A percentile compares a stretch with the other conserved stretches of the same genome.
Conservation (phyloP, 129 eudicot species). For the Silybum marianum region DNA sequence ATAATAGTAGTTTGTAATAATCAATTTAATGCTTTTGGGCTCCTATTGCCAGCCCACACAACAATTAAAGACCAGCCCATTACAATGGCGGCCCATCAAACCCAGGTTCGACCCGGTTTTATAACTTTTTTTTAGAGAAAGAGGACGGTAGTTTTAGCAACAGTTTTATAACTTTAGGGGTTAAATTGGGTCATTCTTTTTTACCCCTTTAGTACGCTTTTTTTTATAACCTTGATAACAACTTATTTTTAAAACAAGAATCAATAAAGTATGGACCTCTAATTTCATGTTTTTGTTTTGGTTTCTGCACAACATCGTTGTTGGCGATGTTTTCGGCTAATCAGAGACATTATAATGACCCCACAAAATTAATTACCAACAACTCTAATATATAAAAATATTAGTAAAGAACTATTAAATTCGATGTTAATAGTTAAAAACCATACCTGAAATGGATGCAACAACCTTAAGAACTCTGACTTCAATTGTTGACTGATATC, state of each 20-base stretch:
- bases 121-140: too few species aligned
- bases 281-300: neutral
- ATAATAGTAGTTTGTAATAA: too few species aligned
- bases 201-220: neutral
- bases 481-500: neutral
- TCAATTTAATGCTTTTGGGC: neutral
- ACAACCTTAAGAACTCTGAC: neutral
- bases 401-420: too few species aligned
- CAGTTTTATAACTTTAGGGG: neutral
- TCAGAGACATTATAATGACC: neutral
- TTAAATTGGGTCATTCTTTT: neutral
- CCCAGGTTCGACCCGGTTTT: neutral
- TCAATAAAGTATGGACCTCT: neutral
- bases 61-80: neutral
- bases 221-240: neutral
- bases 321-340: neutral
- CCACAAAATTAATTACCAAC: neutral
- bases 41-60: neutral
- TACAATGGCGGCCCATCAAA: neutral
- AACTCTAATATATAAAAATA: neutral
- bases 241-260: neutral
- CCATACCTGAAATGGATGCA: neutral
- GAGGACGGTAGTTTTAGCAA: too few species aligned
- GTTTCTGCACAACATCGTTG: neutral
- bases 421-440: neutral